Conservation (phyloP, 306 rosid genomes). For the Rubus parviflorus region DNA sequence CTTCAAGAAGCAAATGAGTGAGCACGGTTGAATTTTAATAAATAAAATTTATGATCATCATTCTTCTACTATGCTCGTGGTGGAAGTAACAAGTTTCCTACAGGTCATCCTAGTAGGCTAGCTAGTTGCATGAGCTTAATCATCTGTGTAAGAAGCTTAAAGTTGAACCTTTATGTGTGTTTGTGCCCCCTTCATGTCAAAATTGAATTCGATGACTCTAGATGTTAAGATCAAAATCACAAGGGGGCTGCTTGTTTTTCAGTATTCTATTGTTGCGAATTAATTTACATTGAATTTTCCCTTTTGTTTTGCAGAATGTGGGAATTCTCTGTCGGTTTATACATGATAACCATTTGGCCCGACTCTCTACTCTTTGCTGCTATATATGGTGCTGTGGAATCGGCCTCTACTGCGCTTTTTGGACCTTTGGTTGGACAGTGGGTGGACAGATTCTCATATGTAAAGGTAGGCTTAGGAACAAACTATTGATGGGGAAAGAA, state of each 20-base stretch:
- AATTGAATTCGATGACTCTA: no score
- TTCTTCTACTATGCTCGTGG: background rate
- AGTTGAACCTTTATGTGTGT: background rate
- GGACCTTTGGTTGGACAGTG: conserved; percentile 73
- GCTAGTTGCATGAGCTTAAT: background rate
- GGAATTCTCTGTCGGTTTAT: conserved; percentile 93
- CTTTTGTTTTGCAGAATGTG: conserved; percentile 59
- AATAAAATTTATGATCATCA: background rate
- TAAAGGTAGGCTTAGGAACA: conserved; percentile 40
- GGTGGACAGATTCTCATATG: conserved; percentile 64
- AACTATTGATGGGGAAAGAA: background rate
- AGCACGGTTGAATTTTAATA: background rate
- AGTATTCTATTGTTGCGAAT: no score
- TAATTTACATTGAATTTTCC: background rate
- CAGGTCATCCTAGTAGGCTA: background rate
- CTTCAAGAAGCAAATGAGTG: background rate
- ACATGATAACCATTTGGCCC: conserved; percentile 88
- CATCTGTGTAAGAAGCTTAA: background rate
- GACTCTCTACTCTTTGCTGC: conserved; percentile 76
- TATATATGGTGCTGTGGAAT: conserved; percentile 78
- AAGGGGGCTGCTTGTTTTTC: no score
- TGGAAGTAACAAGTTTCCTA: background rate
- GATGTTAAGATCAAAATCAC: background rate
- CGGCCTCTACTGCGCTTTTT: conserved; percentile 69
- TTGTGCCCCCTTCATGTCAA: background rate